phyloP scores from a whole-genome alignment of 352 stramenopile genomes.

The Pythium oligandrum region DNA sequence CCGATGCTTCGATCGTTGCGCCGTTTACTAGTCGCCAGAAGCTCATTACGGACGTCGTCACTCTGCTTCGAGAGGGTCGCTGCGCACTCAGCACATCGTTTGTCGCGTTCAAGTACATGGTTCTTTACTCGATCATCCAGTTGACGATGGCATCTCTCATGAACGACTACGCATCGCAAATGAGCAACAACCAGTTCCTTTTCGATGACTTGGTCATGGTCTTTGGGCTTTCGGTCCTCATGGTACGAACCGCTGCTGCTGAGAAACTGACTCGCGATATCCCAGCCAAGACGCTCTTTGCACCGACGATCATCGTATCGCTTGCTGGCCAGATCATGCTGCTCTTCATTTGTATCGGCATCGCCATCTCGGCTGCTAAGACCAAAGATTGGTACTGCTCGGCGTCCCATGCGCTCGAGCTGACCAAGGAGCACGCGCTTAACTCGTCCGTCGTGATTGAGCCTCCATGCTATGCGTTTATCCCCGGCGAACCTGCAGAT shows the following conservation, averaged over 20 bases:
- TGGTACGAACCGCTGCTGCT: slow-evolving; percentile 53
- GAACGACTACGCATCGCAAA: slow-evolving; percentile 56
- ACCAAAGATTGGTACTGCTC: slow-evolving; percentile 63
- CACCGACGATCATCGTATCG: slow-evolving; percentile 49
- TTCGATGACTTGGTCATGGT: slow-evolving; percentile 75
- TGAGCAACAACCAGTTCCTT: slow-evolving; percentile 78
- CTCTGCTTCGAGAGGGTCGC: slow-evolving; percentile 84
- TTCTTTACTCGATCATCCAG: slow-evolving; percentile 90
- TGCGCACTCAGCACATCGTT: slow-evolving; percentile 88
- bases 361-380: slow-evolving; percentile 47
- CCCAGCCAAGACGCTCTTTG: slow-evolving; percentile 59
- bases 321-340: slow-evolving; percentile 53
- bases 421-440: slow-evolving; percentile 22
- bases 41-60: slow-evolving; percentile 73
- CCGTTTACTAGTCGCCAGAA: slow-evolving; percentile 90
- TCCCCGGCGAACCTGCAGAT: slow-evolving; percentile 37
- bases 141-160: slow-evolving; percentile 63
- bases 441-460: slow-evolving; percentile 34
- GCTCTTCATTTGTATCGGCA: slow-evolving; percentile 48
- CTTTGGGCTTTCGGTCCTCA: slow-evolving; percentile 62
- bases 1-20: slow-evolving; percentile 87
- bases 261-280: slow-evolving; percentile 33
- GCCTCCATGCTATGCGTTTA: slow-evolving; percentile 62
- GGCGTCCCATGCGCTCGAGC: slow-evolving; percentile 30
- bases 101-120: slow-evolving; percentile 89